These are phyloP conservation scores for Silene noctiflora DNA, from an alignment of 179 eudicot species.

Conservation along the genomic window DNA sequence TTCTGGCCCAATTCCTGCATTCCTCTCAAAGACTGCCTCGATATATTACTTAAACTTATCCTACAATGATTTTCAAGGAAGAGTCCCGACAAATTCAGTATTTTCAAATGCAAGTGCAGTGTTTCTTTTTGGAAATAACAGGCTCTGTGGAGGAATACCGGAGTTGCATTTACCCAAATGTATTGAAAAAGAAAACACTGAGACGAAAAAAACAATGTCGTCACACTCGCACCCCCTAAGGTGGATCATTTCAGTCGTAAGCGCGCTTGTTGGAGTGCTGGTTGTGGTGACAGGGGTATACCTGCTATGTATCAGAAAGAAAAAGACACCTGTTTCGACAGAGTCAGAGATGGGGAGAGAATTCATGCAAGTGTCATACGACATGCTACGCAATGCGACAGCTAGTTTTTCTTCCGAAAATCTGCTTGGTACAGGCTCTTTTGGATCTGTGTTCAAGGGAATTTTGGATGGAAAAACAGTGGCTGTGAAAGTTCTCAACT, in stretches of 20 bases:
- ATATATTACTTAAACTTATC: conserved; percentile 5
- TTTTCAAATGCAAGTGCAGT: conserved; percentile 9
- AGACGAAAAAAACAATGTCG: background rate
- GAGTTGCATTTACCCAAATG: conserved; percentile 18
- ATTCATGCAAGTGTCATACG: conserved; percentile 3
- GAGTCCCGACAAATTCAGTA: conserved; percentile 9
- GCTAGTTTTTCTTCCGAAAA: background rate
- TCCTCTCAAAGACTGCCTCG: background rate
- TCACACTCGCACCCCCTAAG: background rate
- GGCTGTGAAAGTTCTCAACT: conserved; percentile 3
- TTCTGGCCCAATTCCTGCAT: conserved; percentile 17
- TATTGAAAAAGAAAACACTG: background rate
- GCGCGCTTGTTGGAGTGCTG: background rate
- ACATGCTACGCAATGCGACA: conserved; percentile 2
- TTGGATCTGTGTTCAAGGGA: conserved; percentile 7
- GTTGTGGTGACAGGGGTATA: background rate
- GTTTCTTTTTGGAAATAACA: conserved; percentile 4
- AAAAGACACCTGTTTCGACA: background rate
- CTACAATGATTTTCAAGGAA: conserved; percentile 18
- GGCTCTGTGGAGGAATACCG: conserved; percentile 22
- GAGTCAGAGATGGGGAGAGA: background rate
- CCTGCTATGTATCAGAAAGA: background rate
- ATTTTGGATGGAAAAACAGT: background rate
- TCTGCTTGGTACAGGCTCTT: background rate
- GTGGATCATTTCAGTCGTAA: background rate